phyloP scores from a whole-genome alignment of 2,329 filamentous ascomycete genomes.

The Trichoderma sp. region DNA sequence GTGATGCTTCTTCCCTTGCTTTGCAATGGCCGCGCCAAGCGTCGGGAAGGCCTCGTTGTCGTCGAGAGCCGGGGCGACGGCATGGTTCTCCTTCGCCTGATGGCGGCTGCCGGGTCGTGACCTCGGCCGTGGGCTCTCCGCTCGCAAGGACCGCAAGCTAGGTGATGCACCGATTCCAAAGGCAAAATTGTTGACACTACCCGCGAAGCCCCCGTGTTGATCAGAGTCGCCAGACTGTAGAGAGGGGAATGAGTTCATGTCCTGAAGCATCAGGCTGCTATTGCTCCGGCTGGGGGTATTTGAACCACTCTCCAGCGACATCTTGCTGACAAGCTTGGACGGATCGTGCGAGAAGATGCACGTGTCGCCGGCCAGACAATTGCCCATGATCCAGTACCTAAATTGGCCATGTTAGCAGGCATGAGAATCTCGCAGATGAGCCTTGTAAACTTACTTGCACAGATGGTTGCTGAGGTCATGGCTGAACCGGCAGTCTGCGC shows the following conservation, averaged over 20 bases:
- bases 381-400: constrained; percentile 95
- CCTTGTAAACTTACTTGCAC: constrained; percentile 77
- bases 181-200: constrained; percentile 52
- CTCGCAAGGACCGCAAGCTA: constrained; percentile 64
- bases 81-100: constrained; percentile 60
- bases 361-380: constrained; percentile 88
- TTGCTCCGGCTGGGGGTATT: constrained; percentile 62
- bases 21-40: constrained; percentile 73
- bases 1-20: constrained; percentile 87
- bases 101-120: constrained; percentile 85
- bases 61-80: constrained; percentile 76
- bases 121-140: constrained; percentile 68
- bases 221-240: constrained; percentile 65
- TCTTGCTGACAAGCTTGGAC: constrained; percentile 77
- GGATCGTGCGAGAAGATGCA: constrained; percentile 98
- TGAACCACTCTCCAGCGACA: constrained; percentile 70
- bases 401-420: constrained; percentile 26
- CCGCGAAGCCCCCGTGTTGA: constrained; percentile 56
- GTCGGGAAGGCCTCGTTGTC: constrained; percentile 95
- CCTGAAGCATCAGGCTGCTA: constrained; percentile 75
- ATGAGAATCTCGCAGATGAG: not conserved
- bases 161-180: constrained; percentile 66
- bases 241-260: constrained; percentile 82
- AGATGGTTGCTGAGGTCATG: constrained; percentile 94
- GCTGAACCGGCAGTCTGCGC: constrained; percentile 95